These are phyloP conservation scores for Venustampulla echinocandica DNA, from an alignment of 495 filamentous ascomycete genomes.

Conservation along the genomic window DNA sequence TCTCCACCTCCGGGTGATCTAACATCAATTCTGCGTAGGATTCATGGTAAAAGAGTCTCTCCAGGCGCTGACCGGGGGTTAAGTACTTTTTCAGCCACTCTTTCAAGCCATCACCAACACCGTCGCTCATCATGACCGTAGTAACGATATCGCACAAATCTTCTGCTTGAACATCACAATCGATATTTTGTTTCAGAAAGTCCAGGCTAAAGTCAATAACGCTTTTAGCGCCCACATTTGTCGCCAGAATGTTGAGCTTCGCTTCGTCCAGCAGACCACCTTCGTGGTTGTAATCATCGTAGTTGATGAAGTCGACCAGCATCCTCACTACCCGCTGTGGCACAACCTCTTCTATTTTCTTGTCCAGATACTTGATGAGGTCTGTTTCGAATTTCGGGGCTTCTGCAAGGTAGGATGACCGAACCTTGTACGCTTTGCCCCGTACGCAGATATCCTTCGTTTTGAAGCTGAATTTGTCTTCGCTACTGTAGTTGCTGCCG, in stretches of 20 bases:
- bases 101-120: conserved; percentile 12
- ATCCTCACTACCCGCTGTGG: conserved; percentile 13
- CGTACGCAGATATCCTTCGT: conserved; percentile 19
- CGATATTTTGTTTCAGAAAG: conserved; percentile 6
- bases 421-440: conserved; percentile 8
- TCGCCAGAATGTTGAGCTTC: conserved; percentile 13
- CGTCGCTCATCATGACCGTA: conserved; percentile 7
- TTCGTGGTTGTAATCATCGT: background rate
- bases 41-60: background rate
- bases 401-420: conserved; percentile 12
- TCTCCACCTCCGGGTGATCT: background rate
- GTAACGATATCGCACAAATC: conserved; percentile 4
- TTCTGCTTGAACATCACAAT: background rate
- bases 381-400: conserved; percentile 15
- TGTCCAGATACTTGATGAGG: conserved; percentile 15
- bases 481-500: background rate
- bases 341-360: conserved; percentile 16
- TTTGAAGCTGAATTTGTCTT: conserved; percentile 5
- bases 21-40: background rate
- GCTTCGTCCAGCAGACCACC: conserved; percentile 12
- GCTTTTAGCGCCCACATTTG: conserved; percentile 11
- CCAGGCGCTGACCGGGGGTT: background rate
- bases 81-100: conserved; percentile 17
- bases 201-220: conserved; percentile 7
- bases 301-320: conserved; percentile 19